Evolutionary conservation across 768 basidiomycete genomes (phyloP).

Genomic region (Botryobasidium botryosum): DNA sequence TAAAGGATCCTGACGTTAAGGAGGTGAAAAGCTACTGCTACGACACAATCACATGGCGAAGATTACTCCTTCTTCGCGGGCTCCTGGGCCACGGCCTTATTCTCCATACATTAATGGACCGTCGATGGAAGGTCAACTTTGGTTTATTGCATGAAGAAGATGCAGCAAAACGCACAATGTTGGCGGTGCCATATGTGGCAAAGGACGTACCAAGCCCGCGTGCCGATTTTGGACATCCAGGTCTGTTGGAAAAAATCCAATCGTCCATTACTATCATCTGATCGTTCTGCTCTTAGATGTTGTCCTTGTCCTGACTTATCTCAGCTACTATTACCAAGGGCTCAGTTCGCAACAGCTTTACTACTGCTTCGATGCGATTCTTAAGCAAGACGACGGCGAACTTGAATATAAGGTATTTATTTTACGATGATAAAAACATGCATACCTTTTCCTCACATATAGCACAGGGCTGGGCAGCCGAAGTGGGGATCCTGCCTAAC

Average conservation of each 20-base stretch:
- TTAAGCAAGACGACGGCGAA: constrained; percentile 26
- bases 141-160: no score
- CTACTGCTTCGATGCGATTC: constrained; percentile 23
- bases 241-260: no score
- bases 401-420: constrained; percentile 29
- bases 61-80: background rate
- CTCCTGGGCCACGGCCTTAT: constrained; percentile 3
- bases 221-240: constrained; percentile 37
- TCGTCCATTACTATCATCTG: no score
- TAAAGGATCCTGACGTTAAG: background rate
- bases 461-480: no score
- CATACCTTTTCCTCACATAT: no score
- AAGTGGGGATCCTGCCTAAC: no score
- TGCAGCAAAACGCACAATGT: background rate
- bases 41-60: background rate
- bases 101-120: background rate
- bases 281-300: no score
- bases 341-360: constrained; percentile 25
- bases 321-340: constrained; percentile 34
- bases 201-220: constrained; percentile 30
- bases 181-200: constrained; percentile 17
- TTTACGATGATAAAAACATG: no score
- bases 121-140: constrained; percentile 3
- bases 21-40: background rate
- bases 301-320: constrained; percentile 28